Evolutionary conservation across 225 moss, liverwort and hornwort genomes (phyloP), one percentile per base, ranked within the genome.

Genomic region (Bryoerythrophyllum caledonicum): DNA sequence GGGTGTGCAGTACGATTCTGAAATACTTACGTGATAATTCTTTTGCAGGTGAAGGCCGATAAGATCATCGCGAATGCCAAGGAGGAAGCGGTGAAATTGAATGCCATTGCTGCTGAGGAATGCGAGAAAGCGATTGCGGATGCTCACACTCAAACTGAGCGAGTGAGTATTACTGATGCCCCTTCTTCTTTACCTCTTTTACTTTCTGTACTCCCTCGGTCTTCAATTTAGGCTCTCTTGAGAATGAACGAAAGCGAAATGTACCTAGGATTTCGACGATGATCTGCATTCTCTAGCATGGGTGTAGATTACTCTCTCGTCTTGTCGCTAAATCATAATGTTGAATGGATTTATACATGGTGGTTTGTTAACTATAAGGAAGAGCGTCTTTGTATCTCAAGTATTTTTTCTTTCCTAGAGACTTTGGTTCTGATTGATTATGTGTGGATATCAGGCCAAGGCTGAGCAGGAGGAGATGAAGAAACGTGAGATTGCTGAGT

Each of bases 1-100:
- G 10, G 3, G 0, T 30, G 10, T 34, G 19, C n/a, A 40, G 16
- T 41, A 19, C 6, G 14, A 5, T 38, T 64, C 21, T 65, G 60
- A 63, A 73, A 28, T 32, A 14, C 0, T 38, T 38, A 10, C 10
- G 38, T 0, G 40, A 40, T n/a, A n/a, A n/a, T 10, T 19, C 20
- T 7, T 19, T n/a, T 60, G 38, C 74, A 89, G 87, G 80, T 87
- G 7, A 87, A 89, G 76, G 87, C 87, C 2, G 89, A 89, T 72
- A 89, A 89, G 51, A 82, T 89, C 9, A 0, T 82, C 6, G 8
- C 84, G 2, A 85, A 82, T 35, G 89, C 87, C 6, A 89, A 82
- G 65, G 89, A 89, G 53, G 86, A 89, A 67, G 84, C 87, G 10
- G 26, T 85, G 19, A 75, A 17, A 70, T 17, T 74, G 74, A 84